Evolutionary conservation across 1,139 yeast species (phyloP).

Genomic region (Yamadazyma jaroonii): DNA sequence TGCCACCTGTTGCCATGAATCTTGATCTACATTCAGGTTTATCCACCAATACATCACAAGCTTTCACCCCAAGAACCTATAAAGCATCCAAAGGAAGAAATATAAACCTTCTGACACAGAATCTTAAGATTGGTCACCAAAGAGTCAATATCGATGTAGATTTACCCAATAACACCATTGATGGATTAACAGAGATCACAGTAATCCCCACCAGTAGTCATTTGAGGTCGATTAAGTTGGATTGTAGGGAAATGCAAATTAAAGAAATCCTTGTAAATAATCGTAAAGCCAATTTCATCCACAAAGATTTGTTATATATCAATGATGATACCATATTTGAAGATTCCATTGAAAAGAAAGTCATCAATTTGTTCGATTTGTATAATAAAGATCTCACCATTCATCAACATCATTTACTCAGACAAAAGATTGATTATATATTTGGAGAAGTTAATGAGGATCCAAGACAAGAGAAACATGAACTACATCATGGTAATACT

Average conservation of each 20-base stretch:
- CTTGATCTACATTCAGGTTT: slow-evolving; percentile 6
- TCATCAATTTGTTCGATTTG: slow-evolving; percentile 37
- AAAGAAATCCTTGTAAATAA: slow-evolving; percentile 61
- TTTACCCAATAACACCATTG: slow-evolving; percentile 46
- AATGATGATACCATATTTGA: slow-evolving; percentile 31
- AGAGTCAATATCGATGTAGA: slow-evolving; percentile 67
- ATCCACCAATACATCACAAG: slow-evolving; percentile 4
- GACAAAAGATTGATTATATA: slow-evolving; percentile 60
- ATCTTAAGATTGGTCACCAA: slow-evolving; percentile 64
- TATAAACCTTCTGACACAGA: slow-evolving; percentile 32
- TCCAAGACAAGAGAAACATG: slow-evolving; percentile 19
- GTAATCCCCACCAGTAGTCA: slow-evolving; percentile 66
- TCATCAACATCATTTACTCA: slow-evolving; percentile 62
- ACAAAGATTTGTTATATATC: slow-evolving; percentile 38
- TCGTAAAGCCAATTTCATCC: slow-evolving; percentile 32
- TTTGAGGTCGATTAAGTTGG: slow-evolving; percentile 62
- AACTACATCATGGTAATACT: slow-evolving; percentile 44
- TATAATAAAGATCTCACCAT: slow-evolving; percentile 44
- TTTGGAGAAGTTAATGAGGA: slow-evolving; percentile 51
- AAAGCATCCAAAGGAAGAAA: slow-evolving; percentile 20
- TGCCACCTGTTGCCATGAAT: slow-evolving; percentile 23
- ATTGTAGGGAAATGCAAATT: slow-evolving; percentile 76
- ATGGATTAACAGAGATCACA: slow-evolving; percentile 84
- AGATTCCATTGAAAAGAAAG: slow-evolving; percentile 11
- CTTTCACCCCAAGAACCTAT: slow-evolving; percentile 20